Evolutionary conservation across 2,329 filamentous ascomycete species (phyloP).

Genomic region (Pleurostoma richardsiae): DNA sequence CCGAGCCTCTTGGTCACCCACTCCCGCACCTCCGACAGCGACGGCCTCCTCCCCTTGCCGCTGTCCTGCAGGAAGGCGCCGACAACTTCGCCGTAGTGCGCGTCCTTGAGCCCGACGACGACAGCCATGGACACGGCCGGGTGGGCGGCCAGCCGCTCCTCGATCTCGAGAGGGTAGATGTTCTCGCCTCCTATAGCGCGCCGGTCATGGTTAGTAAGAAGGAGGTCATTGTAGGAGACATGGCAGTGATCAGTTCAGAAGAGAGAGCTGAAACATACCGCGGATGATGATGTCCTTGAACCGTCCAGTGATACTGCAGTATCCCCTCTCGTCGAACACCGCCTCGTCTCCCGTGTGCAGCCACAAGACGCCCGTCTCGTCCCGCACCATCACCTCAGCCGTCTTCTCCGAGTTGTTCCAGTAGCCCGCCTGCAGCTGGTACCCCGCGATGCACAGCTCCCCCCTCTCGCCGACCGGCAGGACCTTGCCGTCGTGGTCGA

Average conservation of each 20-base stretch:
- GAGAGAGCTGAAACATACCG: conserved; percentile 31
- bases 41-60: conserved; percentile 17
- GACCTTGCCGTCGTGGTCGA: conserved; percentile 60
- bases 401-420: conserved; percentile 73
- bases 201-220: conserved; percentile 1
- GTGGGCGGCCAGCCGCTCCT: conserved; percentile 65
- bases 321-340: conserved; percentile 61
- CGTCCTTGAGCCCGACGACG: conserved; percentile 64
- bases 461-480: conserved; percentile 64
- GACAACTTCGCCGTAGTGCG: conserved; percentile 70
- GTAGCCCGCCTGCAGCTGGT: conserved; percentile 65
- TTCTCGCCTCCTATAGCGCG: conserved; percentile 58
- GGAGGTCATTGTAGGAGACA: too few species aligned
- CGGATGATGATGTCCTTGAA: conserved; percentile 80
- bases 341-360: conserved; percentile 65
- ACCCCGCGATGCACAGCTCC: conserved; percentile 74
- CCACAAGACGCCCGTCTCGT: conserved; percentile 54
- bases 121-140: conserved; percentile 57
- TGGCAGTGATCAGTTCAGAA: not conserved
- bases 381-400: conserved; percentile 50
- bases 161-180: conserved; percentile 69
- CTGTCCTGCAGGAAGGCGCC: conserved; percentile 54
- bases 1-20: conserved; percentile 61
- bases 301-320: conserved; percentile 67
- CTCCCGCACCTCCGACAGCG: conserved; percentile 51